Evolutionary conservation across 306 rosid species (phyloP), one percentile per base, ranked within the genome.

Genomic region (Medicago lupulina): DNA sequence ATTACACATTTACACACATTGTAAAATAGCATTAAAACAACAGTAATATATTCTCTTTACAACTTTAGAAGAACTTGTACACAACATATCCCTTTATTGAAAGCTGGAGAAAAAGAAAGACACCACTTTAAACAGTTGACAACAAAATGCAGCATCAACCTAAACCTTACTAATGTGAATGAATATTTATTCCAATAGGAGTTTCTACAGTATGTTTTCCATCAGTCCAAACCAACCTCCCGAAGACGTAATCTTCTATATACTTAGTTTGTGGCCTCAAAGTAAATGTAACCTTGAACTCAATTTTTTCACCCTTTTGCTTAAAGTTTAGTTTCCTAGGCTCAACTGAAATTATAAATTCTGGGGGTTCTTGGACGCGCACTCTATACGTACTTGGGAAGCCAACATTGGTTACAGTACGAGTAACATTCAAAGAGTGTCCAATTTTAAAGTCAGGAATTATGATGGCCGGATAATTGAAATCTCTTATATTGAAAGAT

Each of bases 391-490:
- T 76, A 41, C 89, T 73, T 12, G 88, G 86, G 2, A 68, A 7
- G 3, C 92, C 95, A 3, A 89, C 97, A 57, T 89, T 91, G 15
- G 85, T 91, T 19, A 87, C 68, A 8, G 61, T 87, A 69, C 92
- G 85, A n/a, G 85, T 78, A 74, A 83, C 62, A 4, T 39, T 81
- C 9, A 67, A 16, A 0, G 83, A 9, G 2, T 67, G 10, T 38
- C 15, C 67, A 31, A 1, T 8, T 0, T 28, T 13, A 7, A 76
- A 23, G 25, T 9, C 2, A 1, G 81, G 73, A 34, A 89, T 21
- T 15, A 79, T 39, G 68, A 91, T 86, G 18, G 92, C 40, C 21
- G 97, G 97, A 84, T 91, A 89, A 57, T 91, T 91, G 55, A 89
- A 75, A 73, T 89, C 79, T 12, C 46, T 25, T 7, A 85, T n/a